Base-by-base conservation (phyloP, 2,329 filamentous ascomycete genomes). In the Arthroderma sp. region DNA sequence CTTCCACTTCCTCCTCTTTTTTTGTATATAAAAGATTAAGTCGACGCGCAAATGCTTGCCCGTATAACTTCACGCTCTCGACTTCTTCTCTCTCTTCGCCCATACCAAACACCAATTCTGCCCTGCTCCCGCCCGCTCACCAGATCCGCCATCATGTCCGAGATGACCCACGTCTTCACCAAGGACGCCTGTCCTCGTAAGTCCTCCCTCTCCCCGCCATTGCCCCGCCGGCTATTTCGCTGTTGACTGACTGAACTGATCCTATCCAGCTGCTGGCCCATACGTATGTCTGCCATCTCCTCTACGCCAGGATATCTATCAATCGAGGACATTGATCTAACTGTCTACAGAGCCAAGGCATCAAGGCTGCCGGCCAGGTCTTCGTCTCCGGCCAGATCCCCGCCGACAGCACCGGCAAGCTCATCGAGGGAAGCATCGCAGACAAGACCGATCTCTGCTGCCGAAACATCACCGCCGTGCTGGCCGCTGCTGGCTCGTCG, bases 381-480 rank as follows among this genome's bases (percentile, higher is more conserved):
- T 89, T 82, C 72, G 79, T 85, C 67, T 87, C 85, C 0, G 86
- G 86, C 63, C 82, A 88, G 73, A 91, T 95, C 68, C 89, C 88
- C 61, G 81, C 82, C 62, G 82, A 86, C 69, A 74, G 77, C 47
- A 71, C 72, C 5, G 81, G 80, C 61, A 77, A 81, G 62, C 74
- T 87, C 56, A 76, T 86, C 61, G 74, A 81, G 49, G 85, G 84
- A 55, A 80, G 76, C 67, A 81, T 88, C 64, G 79, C 81, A 57
- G 79, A 90, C 65, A 81, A 85, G 71, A 88, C 86, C 65, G 80
- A 81, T 63, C 79, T 80, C 66, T 86, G 82, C 77, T 85, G 85
- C 74, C 79, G 86, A 73, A 95, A 94, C 74, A 81, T 96, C 68
- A 80, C 85, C 71, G 87, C 87, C 44, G 88, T 97, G 58, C 82